Conservation (phyloP, 73 alveolate species). For the Paraurostyla sp. region DNA sequence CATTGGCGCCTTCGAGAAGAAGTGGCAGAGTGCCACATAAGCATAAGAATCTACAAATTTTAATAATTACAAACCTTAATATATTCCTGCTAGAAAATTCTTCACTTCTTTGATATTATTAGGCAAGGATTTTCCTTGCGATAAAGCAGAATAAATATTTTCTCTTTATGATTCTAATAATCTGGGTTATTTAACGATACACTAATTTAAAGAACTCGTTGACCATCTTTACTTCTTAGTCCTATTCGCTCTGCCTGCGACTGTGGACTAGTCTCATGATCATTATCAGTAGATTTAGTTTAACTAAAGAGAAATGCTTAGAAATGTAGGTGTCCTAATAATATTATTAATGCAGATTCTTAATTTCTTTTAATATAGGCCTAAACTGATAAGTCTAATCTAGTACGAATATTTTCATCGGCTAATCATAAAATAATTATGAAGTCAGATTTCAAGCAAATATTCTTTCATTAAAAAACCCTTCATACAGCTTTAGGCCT, state of each 20-base stretch:
- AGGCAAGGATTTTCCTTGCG: constrained; percentile 39
- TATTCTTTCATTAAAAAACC: not conserved
- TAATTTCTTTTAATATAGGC: constrained; percentile 4
- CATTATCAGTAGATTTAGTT: not conserved
- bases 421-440: constrained; percentile 8
- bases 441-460: not conserved
- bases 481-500: constrained; percentile 28
- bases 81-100: constrained; percentile 58
- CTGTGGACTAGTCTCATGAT: constrained; percentile 13
- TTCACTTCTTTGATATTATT: constrained; percentile 19
- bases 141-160: constrained; percentile 44
- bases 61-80: not conserved
- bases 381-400: constrained; percentile 18
- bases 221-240: constrained; percentile 42
- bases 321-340: constrained; percentile 15
- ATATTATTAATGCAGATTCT: not conserved
- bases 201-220: constrained; percentile 26
- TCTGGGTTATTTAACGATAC: not conserved
- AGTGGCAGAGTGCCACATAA: not conserved
- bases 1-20: constrained; percentile 25
- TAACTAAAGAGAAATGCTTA: constrained; percentile 40
- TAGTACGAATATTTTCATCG: constrained; percentile 29
- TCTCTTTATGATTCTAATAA: constrained; percentile 12
- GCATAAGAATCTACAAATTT: constrained; percentile 24
- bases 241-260: constrained; percentile 44